Conservation (phyloP, 768 basidiomycete genomes). For the Mycena capillaripes region DNA sequence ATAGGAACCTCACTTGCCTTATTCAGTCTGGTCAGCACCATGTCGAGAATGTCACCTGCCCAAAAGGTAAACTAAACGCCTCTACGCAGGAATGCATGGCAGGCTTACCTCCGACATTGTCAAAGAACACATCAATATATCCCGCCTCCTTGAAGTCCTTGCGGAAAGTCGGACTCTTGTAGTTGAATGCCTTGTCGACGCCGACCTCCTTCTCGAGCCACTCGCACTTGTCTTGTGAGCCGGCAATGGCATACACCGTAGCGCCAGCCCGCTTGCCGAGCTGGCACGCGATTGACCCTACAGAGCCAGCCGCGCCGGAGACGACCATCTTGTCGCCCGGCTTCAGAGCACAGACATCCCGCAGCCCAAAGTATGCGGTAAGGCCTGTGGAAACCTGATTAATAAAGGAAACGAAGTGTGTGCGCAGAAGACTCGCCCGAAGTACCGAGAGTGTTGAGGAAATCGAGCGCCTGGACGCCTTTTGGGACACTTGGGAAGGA, state of each 20-base stretch:
- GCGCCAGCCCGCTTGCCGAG: constrained; percentile 85
- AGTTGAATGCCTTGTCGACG: constrained; percentile 87
- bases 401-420: neutral
- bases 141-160: constrained; percentile 83
- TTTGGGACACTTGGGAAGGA: constrained; percentile 60
- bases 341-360: constrained; percentile 85
- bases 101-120: constrained; percentile 76
- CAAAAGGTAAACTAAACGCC: constrained; percentile 37
- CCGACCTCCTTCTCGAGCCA: constrained; percentile 91
- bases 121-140: constrained; percentile 88
- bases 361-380: constrained; percentile 93
- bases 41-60: constrained; percentile 83
- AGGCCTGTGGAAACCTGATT: constrained; percentile 61
- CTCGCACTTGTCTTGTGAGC: constrained; percentile 84
- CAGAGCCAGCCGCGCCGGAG: constrained; percentile 93
- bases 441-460: constrained; percentile 82
- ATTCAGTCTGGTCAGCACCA: constrained; percentile 81
- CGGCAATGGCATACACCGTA: constrained; percentile 91
- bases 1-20: constrained; percentile 33
- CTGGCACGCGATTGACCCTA: constrained; percentile 88
- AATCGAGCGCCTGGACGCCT: constrained; percentile 80
- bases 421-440: constrained; percentile 65
- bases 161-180: constrained; percentile 83
- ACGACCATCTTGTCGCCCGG: constrained; percentile 88
- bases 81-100: neutral